Evolutionary conservation across 352 stramenopile species (phyloP), one percentile per base, ranked within the genome.

Genomic region (Peronospora tabacina): DNA sequence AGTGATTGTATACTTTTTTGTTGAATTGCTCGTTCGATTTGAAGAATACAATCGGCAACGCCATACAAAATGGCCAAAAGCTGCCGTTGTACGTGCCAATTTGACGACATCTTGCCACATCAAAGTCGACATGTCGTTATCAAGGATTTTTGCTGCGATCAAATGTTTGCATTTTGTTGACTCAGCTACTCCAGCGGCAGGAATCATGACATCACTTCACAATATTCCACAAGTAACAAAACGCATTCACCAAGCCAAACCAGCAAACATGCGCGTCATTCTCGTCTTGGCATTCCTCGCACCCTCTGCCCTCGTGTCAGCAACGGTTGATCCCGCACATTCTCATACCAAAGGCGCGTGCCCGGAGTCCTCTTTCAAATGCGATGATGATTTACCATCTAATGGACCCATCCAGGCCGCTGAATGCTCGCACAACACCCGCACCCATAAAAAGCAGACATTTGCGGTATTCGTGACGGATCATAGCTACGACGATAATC

Each of bases 351-450:
- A 61, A 36, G 58, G 49, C 39, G 44, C 53, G 16, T 70, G 56
- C 28, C 52, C 57, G 11, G 64, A 15, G 11, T 5, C 22, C 22
- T 26, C 22, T 26, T 26, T 26, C 22, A 6, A 26, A 5, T 26
- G 22, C 22, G 34, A 59, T 48, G 22, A n/a, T n/a, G n/a, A n/a
- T 54, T 9, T 64, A 52, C 30, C 30, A n/a, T n/a, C n/a, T n/a
- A 22, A 26, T 26, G 22, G 22, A 2, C 49, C 54, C 22, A 72
- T 72, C n/a, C 63, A 72, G 47, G 63, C 63, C 13, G 63, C 63
- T 9, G 63, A 72, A 43, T 72, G 63, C 47, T 52, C 63, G 33
- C 39, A 68, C 63, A 72, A 72, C 55, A 72, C 58, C 13, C 63
- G 63, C 39, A 65, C 56, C 15, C 34, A 63, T 28, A 28, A 56